Evolutionary conservation across 106 monocot genomes (phyloP).

Genomic region (Platanthera zijinensis): DNA sequence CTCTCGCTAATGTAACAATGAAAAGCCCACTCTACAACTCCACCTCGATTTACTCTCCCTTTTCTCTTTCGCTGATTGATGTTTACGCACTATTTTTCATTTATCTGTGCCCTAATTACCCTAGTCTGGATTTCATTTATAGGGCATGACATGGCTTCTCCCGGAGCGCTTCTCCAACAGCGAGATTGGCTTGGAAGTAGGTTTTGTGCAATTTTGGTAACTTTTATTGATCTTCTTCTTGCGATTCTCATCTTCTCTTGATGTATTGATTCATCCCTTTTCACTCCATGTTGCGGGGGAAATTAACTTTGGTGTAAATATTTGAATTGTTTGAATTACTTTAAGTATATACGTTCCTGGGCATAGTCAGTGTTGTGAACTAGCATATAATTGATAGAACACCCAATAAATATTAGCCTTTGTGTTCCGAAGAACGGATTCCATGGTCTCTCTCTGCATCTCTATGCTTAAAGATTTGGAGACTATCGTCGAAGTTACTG

Average conservation of each 20-base stretch:
- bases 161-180: constrained; percentile 94
- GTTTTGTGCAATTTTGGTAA: constrained; percentile 52
- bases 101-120: not conserved
- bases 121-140: not conserved
- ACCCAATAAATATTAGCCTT: constrained; percentile 11
- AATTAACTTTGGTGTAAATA: too few relatives aligned
- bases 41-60: too few relatives aligned
- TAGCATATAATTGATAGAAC: constrained; percentile 76
- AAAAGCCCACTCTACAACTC: too few relatives aligned
- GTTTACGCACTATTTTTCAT: not conserved
- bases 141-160: constrained; percentile 90
- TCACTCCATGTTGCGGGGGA: not conserved
- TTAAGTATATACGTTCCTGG: constrained; percentile 78
- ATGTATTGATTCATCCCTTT: not conserved
- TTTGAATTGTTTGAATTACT: constrained; percentile 8
- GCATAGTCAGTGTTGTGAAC: constrained; percentile 63
- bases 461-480: too few relatives aligned
- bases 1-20: too few relatives aligned
- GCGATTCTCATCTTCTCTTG: not conserved
- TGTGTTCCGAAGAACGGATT: constrained; percentile 16
- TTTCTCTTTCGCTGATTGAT: not conserved
- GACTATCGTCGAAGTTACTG: too few relatives aligned
- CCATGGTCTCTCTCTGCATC: too few relatives aligned
- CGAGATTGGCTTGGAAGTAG: constrained; percentile 92
- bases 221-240: constrained; percentile 5